Conservation (phyloP, 2,329 filamentous ascomycete species). For the Fusarium nelsonii region DNA sequence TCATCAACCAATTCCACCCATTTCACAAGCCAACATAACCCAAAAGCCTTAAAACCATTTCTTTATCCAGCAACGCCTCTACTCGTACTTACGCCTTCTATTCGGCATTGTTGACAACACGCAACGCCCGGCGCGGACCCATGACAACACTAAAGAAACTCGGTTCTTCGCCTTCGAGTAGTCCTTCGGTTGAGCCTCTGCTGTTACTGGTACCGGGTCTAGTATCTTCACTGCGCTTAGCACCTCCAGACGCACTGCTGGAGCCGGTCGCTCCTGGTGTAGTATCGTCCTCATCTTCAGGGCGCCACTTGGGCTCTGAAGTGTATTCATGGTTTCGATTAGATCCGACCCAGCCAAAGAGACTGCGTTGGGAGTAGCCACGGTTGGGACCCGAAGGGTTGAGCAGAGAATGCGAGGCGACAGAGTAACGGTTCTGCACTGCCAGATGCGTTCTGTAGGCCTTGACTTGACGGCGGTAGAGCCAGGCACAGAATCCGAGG, state of each 20-base stretch:
- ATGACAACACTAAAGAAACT: conserved; percentile 78
- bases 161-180: conserved; percentile 73
- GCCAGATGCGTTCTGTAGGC: conserved; percentile 79
- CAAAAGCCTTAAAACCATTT: conserved; percentile 5
- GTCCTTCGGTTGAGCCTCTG: conserved; percentile 60
- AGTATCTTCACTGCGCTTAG: conserved; percentile 46
- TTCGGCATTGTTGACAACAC: conserved; percentile 71
- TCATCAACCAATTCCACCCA: conserved; percentile 13
- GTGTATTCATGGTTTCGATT: conserved; percentile 40
- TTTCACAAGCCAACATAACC: neutral
- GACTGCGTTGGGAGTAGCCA: conserved; percentile 41
- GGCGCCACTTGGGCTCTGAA: conserved; percentile 50
- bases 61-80: conserved; percentile 7
- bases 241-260: conserved; percentile 41
- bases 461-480: conserved; percentile 77
- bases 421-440: conserved; percentile 69
- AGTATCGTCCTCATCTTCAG: conserved; percentile 44
- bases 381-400: conserved; percentile 36
- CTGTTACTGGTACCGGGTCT: conserved; percentile 47
- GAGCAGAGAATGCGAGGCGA: conserved; percentile 57
- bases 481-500: conserved; percentile 77
- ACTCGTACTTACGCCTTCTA: conserved; percentile 8
- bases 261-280: conserved; percentile 40
- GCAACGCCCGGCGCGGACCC: conserved; percentile 75
- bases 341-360: conserved; percentile 52